A percentile compares a stretch with the other conserved stretches of the same genome.
phyloP scores from a whole-genome alignment of 129 eudicot genomes.

The Calendula officinalis region DNA sequence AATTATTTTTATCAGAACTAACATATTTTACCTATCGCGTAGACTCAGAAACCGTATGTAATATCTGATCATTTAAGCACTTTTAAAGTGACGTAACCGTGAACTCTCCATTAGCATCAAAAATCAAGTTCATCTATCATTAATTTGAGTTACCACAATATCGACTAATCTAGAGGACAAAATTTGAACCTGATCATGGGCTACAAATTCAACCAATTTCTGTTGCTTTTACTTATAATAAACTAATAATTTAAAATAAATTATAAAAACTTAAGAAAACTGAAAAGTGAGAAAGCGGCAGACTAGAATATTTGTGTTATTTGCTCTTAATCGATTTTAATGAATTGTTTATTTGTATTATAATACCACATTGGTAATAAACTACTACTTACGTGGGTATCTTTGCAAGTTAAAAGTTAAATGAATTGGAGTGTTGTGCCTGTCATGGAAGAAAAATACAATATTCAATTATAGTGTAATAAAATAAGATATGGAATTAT shows the following conservation, averaged over 20 bases:
- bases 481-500: too few species aligned
- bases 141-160: too few species aligned
- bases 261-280: slow-evolving; percentile 11
- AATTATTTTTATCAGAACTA: too few species aligned
- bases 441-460: not conserved
- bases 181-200: too few species aligned
- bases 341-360: not conserved
- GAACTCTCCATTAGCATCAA: too few species aligned
- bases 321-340: not conserved
- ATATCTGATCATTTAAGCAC: too few species aligned
- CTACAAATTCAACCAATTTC: not conserved
- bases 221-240: not conserved
- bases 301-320: slow-evolving; percentile 15
- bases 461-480: too few species aligned
- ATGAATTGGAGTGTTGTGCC: slow-evolving; percentile 21
- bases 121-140: too few species aligned
- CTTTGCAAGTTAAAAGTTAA: slow-evolving; percentile 19
- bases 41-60: too few species aligned
- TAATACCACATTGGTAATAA: slow-evolving; percentile 13
- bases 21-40: too few species aligned
- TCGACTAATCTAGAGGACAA: too few species aligned
- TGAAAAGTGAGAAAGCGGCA: slow-evolving; percentile 5
- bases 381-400: slow-evolving; percentile 26
- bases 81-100: too few species aligned
- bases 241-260: not conserved